A percentile compares a stretch with the other conserved stretches of the same genome.
phyloP scores from a whole-genome alignment of 352 stramenopile species.

The Phytophthora sojae region DNA sequence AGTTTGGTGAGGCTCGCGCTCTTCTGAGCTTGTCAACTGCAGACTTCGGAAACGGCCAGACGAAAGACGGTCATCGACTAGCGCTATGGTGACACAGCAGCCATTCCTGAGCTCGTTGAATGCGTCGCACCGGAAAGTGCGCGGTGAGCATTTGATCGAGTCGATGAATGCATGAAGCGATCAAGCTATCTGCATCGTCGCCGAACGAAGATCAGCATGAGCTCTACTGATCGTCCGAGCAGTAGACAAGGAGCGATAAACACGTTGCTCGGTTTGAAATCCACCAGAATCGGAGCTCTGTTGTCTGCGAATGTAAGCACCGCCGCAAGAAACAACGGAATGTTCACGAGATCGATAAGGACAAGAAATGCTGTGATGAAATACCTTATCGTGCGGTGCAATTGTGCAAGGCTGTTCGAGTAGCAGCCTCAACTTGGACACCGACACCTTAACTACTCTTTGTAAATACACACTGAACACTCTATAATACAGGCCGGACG shows the following conservation, averaged over 20 bases:
- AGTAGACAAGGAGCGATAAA: constrained; percentile 12
- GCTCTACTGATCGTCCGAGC: constrained; percentile 9
- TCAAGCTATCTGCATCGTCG: neutral
- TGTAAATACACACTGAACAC: constrained; percentile 42
- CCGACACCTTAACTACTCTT: constrained; percentile 35
- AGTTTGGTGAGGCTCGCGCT: neutral
- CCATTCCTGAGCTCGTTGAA: neutral
- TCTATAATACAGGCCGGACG: constrained; percentile 44
- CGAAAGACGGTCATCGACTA: neutral
- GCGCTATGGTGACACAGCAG: neutral
- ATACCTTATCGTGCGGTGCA: constrained; percentile 40
- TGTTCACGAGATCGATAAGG: neutral
- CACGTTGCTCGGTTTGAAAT: constrained; percentile 1
- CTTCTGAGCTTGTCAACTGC: neutral
- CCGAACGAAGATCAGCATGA: constrained; percentile 15
- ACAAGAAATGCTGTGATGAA: constrained; percentile 19
- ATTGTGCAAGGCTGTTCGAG: constrained; percentile 14
- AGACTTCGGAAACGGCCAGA: neutral
- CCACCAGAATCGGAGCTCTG: neutral
- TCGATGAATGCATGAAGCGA: constrained; percentile 7
- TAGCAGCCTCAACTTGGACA: constrained; percentile 17
- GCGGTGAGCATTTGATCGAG: constrained; percentile 22
- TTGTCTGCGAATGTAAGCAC: neutral
- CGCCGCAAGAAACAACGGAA: neutral
- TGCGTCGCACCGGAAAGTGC: constrained; percentile 17